Percentiles rank a stretch among this genome's conserved stretches.
Conservation (phyloP, 1,284 basidiomycete genomes). For the Irpex sp. region DNA sequence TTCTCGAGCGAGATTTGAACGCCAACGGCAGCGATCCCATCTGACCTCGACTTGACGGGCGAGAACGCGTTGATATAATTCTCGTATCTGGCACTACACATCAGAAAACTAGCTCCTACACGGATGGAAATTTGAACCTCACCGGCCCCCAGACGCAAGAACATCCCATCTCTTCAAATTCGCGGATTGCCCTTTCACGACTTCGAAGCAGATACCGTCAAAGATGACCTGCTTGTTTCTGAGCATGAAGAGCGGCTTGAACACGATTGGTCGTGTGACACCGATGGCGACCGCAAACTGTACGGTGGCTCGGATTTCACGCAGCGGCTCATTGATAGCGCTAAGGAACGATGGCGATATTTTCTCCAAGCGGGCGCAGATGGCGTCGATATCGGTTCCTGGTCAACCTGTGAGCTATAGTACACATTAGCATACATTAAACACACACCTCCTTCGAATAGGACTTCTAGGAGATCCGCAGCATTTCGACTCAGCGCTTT, state of each 20-base stretch:
- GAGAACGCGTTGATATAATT: slow-evolving; percentile 62
- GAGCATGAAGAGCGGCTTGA: neutral
- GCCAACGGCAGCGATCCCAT: slow-evolving; percentile 64
- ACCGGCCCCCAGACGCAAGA: slow-evolving; percentile 80
- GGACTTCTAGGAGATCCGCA: slow-evolving; percentile 66
- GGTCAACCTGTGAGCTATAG: neutral
- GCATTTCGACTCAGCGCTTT: slow-evolving; percentile 60
- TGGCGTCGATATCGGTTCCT: slow-evolving; percentile 62
- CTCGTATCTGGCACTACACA: slow-evolving; percentile 61
- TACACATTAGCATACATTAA: neutral
- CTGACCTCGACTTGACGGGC: slow-evolving; percentile 48
- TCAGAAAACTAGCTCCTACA: neutral
- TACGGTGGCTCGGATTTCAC: slow-evolving; percentile 57
- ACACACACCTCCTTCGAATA: slow-evolving; percentile 56
- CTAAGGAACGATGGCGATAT: slow-evolving; percentile 48
- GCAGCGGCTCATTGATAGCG: slow-evolving; percentile 45
- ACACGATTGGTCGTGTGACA: neutral
- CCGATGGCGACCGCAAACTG: neutral
- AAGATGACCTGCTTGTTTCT: neutral
- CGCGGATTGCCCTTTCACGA: slow-evolving; percentile 57
- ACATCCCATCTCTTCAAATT: slow-evolving; percentile 64
- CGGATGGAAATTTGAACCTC: slow-evolving; percentile 18
- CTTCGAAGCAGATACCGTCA: slow-evolving; percentile 35
- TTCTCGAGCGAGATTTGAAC: slow-evolving; percentile 80
- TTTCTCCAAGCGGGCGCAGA: slow-evolving; percentile 58